These are phyloP conservation scores for Protomyces lactucae-debilis DNA, from an alignment of 1,139 yeast genomes.

Conservation along the genomic window DNA sequence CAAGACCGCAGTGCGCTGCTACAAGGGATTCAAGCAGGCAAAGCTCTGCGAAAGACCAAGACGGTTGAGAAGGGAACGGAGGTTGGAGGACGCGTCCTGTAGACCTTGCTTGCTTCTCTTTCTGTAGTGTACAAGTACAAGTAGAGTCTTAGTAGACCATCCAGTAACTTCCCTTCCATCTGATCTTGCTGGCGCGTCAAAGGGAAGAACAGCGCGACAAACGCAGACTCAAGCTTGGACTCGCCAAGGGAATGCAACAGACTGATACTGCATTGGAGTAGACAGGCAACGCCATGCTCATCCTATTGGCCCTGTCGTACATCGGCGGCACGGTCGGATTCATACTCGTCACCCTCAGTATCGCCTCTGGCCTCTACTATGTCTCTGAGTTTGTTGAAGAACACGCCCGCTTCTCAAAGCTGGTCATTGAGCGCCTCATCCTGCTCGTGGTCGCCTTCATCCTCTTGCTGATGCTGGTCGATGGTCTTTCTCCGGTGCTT, in stretches of 20 bases:
- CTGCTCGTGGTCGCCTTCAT: constrained; percentile 54
- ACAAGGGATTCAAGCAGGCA: constrained; percentile 82
- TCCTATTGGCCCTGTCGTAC: constrained; percentile 18
- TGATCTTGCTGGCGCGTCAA: background rate
- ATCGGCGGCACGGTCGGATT: constrained; percentile 73
- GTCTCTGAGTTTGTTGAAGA: constrained; percentile 91
- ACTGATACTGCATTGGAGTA: background rate
- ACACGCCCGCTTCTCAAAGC: constrained; percentile 76
- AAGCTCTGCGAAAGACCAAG: constrained; percentile 64
- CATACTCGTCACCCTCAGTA: constrained; percentile 60
- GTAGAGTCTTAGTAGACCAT: background rate
- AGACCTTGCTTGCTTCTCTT: background rate
- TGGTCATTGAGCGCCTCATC: constrained; percentile 60
- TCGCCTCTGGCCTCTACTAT: constrained; percentile 87
- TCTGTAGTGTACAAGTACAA: background rate
- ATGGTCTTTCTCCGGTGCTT: constrained; percentile 68
- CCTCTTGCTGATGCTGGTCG: constrained; percentile 58
- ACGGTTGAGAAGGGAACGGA: constrained; percentile 60
- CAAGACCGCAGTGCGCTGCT: constrained; percentile 63
- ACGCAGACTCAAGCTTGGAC: too few relatives aligned
- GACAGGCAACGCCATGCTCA: background rate
- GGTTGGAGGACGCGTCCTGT: constrained; percentile 17
- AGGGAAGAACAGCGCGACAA: background rate
- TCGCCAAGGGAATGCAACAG: background rate
- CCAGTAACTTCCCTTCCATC: background rate